Base-by-base conservation (phyloP, 2,329 filamentous ascomycete genomes). In the Fusarium kyushuense region DNA sequence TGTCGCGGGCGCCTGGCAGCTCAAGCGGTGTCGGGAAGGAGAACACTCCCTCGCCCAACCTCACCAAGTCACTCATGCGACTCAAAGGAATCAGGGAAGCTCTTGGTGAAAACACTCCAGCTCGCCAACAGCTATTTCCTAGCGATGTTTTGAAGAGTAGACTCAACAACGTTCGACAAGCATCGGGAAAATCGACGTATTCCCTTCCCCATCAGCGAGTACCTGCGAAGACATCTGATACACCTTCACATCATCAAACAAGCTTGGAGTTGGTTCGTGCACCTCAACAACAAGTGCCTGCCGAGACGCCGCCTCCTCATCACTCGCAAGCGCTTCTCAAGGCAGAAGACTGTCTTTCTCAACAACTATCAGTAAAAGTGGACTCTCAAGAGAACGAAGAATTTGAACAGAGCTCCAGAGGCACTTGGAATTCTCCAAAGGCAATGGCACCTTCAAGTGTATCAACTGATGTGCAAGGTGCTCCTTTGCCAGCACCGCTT, bases 401-500 rank as follows among this genome's bases (percentile, higher is more conserved):
- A 2, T 63, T 35, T 5, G 56, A 63, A 16, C 6, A 55, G 2
- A 40, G 45, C 9, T 47, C 54, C 13, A 19, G 38, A 2, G 57
- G 58, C 14, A 69, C 66, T 4, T 65, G 25, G 63, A 57, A 42
- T 25, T 70, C 57, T 19, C 66, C 33, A 29, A 42, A 25, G 32
- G 29, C 23, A 36, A 27, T 19, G 14, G 30, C 35, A 5, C 11
- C 6, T 12, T 19, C 21, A 4, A 33, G 29, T 12, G 7, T 38
- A 6, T 53, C 47, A 11, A 32, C 40, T 2, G 52, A 56, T 5
- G 23, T 52, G 17, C 32, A 32, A 36, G 40, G 40, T 3, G 63
- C 54, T 16, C 71, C 67, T 6, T 54, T 63, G 12, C 71, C 71
- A 23, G 63, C 57, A n/a, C 70, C 70, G 0, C 54, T 73, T 2